Conservation (phyloP, 805 yeast genomes). For the Grigorovia yakushimaensis region DNA sequence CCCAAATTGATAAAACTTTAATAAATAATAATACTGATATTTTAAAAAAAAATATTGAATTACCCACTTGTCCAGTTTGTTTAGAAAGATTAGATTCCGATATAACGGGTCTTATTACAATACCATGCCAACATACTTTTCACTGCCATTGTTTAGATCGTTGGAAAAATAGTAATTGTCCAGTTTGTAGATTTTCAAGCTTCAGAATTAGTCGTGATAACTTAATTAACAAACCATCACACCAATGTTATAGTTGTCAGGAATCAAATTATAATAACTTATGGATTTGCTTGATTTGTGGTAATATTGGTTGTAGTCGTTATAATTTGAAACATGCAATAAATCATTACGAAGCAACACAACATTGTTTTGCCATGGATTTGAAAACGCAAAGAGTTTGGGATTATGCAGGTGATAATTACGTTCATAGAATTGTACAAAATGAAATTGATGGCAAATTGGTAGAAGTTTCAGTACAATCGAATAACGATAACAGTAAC, state of each 20-base stretch:
- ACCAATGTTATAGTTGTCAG: slow-evolving; percentile 45
- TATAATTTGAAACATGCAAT: slow-evolving; percentile 81
- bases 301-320: slow-evolving; percentile 86
- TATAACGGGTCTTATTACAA: slow-evolving; percentile 72
- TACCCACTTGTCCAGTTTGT: slow-evolving; percentile 92
- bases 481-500: slow-evolving; percentile 7
- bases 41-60: slow-evolving; percentile 37
- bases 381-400: slow-evolving; percentile 75
- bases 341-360: slow-evolving; percentile 64
- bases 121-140: slow-evolving; percentile 87
- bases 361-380: slow-evolving; percentile 90
- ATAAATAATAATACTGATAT: slow-evolving; percentile 7
- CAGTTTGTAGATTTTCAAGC: slow-evolving; percentile 76
- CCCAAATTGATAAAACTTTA: no score
- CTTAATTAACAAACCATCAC: slow-evolving; percentile 21
- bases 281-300: slow-evolving; percentile 88
- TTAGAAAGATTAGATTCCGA: slow-evolving; percentile 77
- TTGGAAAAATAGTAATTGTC: slow-evolving; percentile 88
- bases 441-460: slow-evolving; percentile 84
- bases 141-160: slow-evolving; percentile 81
- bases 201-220: slow-evolving; percentile 23
- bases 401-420: slow-evolving; percentile 89
- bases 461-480: slow-evolving; percentile 53
- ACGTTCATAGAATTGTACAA: slow-evolving; percentile 77
- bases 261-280: slow-evolving; percentile 43